These are phyloP conservation scores for Suhomyces yuchorum DNA, from an alignment of 1,139 yeast species.

Conservation along the genomic window DNA sequence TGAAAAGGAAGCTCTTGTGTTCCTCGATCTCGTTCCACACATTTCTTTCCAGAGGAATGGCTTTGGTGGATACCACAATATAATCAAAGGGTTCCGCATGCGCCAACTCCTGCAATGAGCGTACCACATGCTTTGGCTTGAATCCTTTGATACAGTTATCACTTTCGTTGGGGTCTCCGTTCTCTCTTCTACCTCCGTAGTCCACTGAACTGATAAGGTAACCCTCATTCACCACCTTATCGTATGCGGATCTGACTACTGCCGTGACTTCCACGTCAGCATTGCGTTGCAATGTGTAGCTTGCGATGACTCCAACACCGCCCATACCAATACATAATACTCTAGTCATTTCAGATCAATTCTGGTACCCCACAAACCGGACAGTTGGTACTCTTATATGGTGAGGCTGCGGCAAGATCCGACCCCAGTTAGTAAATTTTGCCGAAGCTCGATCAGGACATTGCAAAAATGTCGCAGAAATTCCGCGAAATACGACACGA, in stretches of 20 bases:
- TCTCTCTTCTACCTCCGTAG: slow-evolving; percentile 25
- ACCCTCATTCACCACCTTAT: slow-evolving; percentile 29
- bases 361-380: neutral
- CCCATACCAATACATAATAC: slow-evolving; percentile 67
- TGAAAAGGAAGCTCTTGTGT: slow-evolving; percentile 13
- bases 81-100: slow-evolving; percentile 33
- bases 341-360: slow-evolving; percentile 24
- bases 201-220: slow-evolving; percentile 32
- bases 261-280: slow-evolving; percentile 40
- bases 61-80: slow-evolving; percentile 37
- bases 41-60: slow-evolving; percentile 27
- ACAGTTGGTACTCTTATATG: neutral
- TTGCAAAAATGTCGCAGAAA: slow-evolving; percentile 11
- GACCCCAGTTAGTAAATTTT: slow-evolving; percentile 8
- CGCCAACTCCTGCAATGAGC: slow-evolving; percentile 27
- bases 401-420: slow-evolving; percentile 1
- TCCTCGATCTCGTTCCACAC: slow-evolving; percentile 28
- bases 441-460: slow-evolving; percentile 11
- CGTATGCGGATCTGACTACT: slow-evolving; percentile 36
- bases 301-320: slow-evolving; percentile 74
- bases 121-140: slow-evolving; percentile 29
- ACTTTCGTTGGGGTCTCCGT: slow-evolving; percentile 20
- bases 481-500: neutral
- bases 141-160: slow-evolving; percentile 24
- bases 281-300: slow-evolving; percentile 53